Evolutionary conservation across 768 basidiomycete species (phyloP).

Genomic region (Lactarius quietus): DNA sequence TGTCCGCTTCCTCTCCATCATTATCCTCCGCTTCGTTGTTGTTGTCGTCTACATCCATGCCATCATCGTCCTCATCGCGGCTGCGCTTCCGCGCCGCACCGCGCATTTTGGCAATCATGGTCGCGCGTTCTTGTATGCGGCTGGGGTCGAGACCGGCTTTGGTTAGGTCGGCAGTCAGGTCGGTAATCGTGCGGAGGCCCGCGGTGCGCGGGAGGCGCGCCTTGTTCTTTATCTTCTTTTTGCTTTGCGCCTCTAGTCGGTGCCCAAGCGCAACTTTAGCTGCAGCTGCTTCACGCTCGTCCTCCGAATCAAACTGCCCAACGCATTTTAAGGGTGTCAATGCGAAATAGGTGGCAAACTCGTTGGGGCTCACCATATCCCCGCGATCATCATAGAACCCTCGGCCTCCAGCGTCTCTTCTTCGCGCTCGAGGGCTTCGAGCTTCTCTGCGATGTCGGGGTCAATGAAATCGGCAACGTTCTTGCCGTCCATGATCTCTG

Average conservation of each 20-base stretch:
- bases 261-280: constrained; percentile 54
- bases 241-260: constrained; percentile 73
- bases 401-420: constrained; percentile 92
- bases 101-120: constrained; percentile 70
- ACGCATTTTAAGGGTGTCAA: not conserved
- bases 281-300: constrained; percentile 74
- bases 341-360: not conserved
- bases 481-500: constrained; percentile 99
- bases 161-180: constrained; percentile 79
- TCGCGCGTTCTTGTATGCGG: constrained; percentile 84
- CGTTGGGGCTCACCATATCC: constrained; percentile 58
- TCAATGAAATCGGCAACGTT: constrained; percentile 99
- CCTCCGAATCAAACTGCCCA: constrained; percentile 48
- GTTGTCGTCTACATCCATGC: constrained; percentile 36
- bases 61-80: constrained; percentile 42
- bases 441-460: constrained; percentile 93
- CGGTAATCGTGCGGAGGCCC: constrained; percentile 59
- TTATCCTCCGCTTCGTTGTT: constrained; percentile 41
- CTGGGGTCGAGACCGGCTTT: constrained; percentile 88
- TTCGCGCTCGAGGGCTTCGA: constrained; percentile 95
- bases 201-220: constrained; percentile 74
- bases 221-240: constrained; percentile 86
- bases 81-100: constrained; percentile 68
- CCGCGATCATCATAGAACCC: constrained; percentile 94
- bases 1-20: constrained; percentile 35